Evolutionary conservation across 768 basidiomycete species (phyloP).

Genomic region (Boletus pseudopeckii): DNA sequence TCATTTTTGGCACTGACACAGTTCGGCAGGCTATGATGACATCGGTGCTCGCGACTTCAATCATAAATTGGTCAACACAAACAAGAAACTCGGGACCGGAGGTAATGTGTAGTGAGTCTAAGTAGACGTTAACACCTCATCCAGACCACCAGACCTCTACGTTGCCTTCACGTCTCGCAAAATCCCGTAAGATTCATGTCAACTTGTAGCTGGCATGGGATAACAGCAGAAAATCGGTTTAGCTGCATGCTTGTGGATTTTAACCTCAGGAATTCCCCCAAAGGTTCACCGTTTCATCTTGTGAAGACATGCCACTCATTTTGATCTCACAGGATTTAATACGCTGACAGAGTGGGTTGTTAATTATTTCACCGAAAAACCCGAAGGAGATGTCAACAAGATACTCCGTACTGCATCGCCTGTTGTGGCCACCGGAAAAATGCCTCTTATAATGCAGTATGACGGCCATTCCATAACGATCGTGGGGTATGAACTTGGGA

Average conservation of each 20-base stretch:
- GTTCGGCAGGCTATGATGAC: conserved; percentile 59
- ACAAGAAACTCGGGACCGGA: conserved; percentile 79
- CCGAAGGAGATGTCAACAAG: conserved; percentile 45
- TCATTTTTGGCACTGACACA: not conserved
- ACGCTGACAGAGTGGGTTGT: conserved; percentile 70
- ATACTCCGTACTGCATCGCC: conserved; percentile 49
- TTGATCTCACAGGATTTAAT: conserved; percentile 36
- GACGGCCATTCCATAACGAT: conserved; percentile 84
- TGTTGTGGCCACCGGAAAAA: conserved; percentile 55
- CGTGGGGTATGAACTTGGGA: conserved; percentile 74
- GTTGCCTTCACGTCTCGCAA: conserved; percentile 75
- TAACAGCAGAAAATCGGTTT: not conserved
- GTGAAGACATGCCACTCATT: not conserved
- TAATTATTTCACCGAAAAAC: conserved; percentile 56
- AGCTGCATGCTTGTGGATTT: conserved; percentile 70
- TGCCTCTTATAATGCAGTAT: conserved; percentile 84
- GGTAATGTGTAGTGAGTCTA: conserved; percentile 40
- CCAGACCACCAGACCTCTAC: conserved; percentile 54
- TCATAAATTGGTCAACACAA: conserved; percentile 48
- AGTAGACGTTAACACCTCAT: not conserved
- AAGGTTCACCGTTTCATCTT: conserved; percentile 37
- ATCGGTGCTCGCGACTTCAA: conserved; percentile 64
- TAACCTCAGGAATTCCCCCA: conserved; percentile 39
- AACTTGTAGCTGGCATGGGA: not conserved
- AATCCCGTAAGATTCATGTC: conserved; percentile 63